These are phyloP conservation scores for Allium cepa DNA, from an alignment of 106 monocot species.

Conservation along the genomic window DNA sequence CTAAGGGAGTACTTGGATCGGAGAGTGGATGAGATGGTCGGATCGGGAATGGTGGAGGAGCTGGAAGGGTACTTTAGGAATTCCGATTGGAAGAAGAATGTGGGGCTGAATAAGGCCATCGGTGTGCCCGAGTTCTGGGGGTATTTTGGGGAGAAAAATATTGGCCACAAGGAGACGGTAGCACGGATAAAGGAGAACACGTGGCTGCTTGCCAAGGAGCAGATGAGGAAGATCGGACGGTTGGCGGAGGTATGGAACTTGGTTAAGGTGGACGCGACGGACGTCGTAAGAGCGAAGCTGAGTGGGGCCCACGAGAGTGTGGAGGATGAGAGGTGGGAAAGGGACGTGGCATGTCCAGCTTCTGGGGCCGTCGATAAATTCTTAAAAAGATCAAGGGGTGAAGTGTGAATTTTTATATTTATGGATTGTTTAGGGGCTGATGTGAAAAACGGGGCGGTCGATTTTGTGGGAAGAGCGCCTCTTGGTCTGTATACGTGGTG, in stretches of 20 bases:
- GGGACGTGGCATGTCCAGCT: slow-evolving; percentile 42
- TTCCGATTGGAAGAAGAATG: slow-evolving; percentile 18
- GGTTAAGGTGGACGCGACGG: slow-evolving; percentile 53
- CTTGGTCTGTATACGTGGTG: neutral
- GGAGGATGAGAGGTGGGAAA: slow-evolving; percentile 32
- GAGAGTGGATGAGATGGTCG: slow-evolving; percentile 87
- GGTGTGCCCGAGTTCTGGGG: slow-evolving; percentile 70
- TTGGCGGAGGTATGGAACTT: slow-evolving; percentile 46
- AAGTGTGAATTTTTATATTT: neutral
- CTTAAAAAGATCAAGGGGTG: neutral
- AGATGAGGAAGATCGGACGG: slow-evolving; percentile 65
- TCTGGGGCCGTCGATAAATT: slow-evolving; percentile 18
- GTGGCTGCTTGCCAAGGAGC: slow-evolving; percentile 63
- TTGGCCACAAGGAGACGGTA: slow-evolving; percentile 35
- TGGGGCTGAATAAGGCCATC: slow-evolving; percentile 65
- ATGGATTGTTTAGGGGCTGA: neutral
- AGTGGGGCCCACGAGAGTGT: slow-evolving; percentile 16
- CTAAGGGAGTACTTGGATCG: slow-evolving; percentile 64
- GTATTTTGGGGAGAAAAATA: slow-evolving; percentile 26
- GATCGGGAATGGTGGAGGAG: slow-evolving; percentile 79
- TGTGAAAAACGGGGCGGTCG: neutral
- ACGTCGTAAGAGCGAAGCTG: slow-evolving; percentile 27
- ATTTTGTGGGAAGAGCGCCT: slow-evolving; percentile 11
- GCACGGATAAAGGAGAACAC: slow-evolving; percentile 69
- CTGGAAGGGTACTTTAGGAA: slow-evolving; percentile 42